Percentiles rank a stretch among this genome's conserved stretches.
phyloP scores from a whole-genome alignment of 1,284 basidiomycete species.

The Prillingera fragicola region DNA sequence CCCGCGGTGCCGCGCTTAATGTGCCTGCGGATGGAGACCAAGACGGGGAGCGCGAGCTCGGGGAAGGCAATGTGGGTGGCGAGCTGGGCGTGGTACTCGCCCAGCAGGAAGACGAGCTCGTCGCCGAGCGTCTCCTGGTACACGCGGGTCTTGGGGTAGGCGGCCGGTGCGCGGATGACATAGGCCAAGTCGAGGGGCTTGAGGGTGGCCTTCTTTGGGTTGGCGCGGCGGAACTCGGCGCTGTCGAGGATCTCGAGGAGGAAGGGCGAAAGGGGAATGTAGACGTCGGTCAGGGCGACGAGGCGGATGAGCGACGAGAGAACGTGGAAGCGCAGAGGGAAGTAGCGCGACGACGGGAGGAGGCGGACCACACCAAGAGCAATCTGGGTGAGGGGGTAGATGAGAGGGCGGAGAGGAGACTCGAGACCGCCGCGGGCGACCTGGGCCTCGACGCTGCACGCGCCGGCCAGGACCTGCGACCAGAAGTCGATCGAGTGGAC shows the following conservation, averaged over 20 bases:
- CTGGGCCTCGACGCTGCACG: slow-evolving; percentile 62
- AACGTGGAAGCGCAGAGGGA: slow-evolving; percentile 72
- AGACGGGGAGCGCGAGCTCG: slow-evolving; percentile 80
- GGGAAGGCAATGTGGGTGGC: slow-evolving; percentile 80
- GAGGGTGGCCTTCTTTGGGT: slow-evolving; percentile 80
- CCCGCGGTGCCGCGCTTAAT: slow-evolving; percentile 56
- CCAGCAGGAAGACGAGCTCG: slow-evolving; percentile 70
- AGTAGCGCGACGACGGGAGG: slow-evolving; percentile 72
- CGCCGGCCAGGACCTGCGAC: slow-evolving; percentile 78
- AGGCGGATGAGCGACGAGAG: slow-evolving; percentile 66
- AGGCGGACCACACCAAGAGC: slow-evolving; percentile 87
- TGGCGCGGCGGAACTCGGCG: slow-evolving; percentile 63
- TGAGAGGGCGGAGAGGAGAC: slow-evolving; percentile 76
- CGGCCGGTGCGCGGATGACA: slow-evolving; percentile 77
- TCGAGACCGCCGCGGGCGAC: slow-evolving; percentile 55
- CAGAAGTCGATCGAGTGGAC: slow-evolving; percentile 96
- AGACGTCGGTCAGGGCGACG: slow-evolving; percentile 71
- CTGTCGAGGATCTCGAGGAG: slow-evolving; percentile 82
- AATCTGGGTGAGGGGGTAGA: slow-evolving; percentile 95
- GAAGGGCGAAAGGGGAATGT: slow-evolving; percentile 80
- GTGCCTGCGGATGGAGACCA: slow-evolving; percentile 63
- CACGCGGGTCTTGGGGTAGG: slow-evolving; percentile 82
- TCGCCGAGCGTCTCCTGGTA: slow-evolving; percentile 80
- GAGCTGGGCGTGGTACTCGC: slow-evolving; percentile 67
- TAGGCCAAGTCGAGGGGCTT: slow-evolving; percentile 85